A percentile compares a stretch with the other conserved stretches of the same genome.
Conservation (phyloP, 2,329 filamentous ascomycete genomes). For the Phialophora tarda region DNA sequence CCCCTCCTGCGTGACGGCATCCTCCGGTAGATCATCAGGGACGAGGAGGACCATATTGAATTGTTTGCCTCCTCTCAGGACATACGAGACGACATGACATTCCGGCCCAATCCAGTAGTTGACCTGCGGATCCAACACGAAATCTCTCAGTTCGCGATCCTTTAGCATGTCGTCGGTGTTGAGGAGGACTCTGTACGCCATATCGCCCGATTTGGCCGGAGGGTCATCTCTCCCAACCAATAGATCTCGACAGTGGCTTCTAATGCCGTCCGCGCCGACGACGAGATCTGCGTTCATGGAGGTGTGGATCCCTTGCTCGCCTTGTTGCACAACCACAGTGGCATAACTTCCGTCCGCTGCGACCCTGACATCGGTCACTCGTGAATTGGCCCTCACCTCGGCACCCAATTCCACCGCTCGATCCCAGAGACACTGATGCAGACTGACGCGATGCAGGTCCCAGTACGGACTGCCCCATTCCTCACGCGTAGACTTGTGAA, state of each 20-base stretch:
- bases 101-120: conserved; percentile 62
- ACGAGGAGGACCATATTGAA: conserved; percentile 57
- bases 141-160: conserved; percentile 53
- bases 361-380: conserved; percentile 35
- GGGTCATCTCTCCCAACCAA: conserved; percentile 53
- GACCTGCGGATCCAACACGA: conserved; percentile 57
- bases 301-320: conserved; percentile 15
- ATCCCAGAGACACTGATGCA: conserved; percentile 51
- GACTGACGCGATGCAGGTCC: conserved; percentile 58
- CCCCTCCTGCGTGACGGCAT: conserved; percentile 41
- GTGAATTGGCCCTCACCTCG: conserved; percentile 41
- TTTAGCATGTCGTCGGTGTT: conserved; percentile 56
- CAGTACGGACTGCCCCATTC: conserved; percentile 48
- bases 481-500: conserved; percentile 42
- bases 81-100: conserved; percentile 58
- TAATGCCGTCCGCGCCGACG: conserved; percentile 57
- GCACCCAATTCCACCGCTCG: conserved; percentile 51
- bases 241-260: conserved; percentile 51
- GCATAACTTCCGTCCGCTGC: conserved; percentile 38
- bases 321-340: conserved; percentile 45
- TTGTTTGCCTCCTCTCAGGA: conserved; percentile 51
- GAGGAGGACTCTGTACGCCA: conserved; percentile 62
- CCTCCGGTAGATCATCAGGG: conserved; percentile 52
- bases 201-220: conserved; percentile 59
- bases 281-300: conserved; percentile 48